Evolutionary conservation across 768 basidiomycete species (phyloP).

Genomic region (Boletus tylopilopsis): DNA sequence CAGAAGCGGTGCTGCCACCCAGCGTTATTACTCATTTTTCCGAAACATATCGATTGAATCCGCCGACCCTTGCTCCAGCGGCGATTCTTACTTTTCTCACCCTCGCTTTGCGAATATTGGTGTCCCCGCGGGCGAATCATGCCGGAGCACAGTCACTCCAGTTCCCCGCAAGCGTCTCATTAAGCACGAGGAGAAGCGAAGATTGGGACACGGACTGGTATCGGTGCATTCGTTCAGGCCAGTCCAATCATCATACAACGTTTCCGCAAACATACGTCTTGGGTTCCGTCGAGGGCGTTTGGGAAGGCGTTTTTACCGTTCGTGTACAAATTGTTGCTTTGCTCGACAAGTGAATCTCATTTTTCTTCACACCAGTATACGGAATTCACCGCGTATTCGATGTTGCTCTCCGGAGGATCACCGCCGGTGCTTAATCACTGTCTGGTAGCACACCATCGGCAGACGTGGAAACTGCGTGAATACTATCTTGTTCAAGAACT

Average conservation of each 20-base stretch:
- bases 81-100: conserved; percentile 71
- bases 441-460: conserved; percentile 76
- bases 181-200: conserved; percentile 29
- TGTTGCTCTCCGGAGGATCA: conserved; percentile 64
- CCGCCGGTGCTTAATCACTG: conserved; percentile 68
- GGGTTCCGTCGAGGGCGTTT: conserved; percentile 71
- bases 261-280: conserved; percentile 50
- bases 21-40: conserved; percentile 41
- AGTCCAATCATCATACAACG: conserved; percentile 28
- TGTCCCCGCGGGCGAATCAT: neutral
- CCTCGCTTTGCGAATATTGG: conserved; percentile 34
- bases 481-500: conserved; percentile 49
- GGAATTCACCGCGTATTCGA: conserved; percentile 82
- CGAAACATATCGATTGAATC: conserved; percentile 41
- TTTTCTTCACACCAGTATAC: conserved; percentile 49
- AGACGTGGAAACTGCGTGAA: conserved; percentile 86
- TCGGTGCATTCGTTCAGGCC: conserved; percentile 43
- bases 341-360: neutral
- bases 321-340: conserved; percentile 23
- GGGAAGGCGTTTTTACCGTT: conserved; percentile 80
- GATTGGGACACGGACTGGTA: conserved; percentile 77
- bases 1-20: conserved; percentile 17
- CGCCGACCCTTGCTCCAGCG: conserved; percentile 63
- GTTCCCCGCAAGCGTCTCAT: conserved; percentile 11
- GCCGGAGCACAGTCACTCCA: conserved; percentile 7